Conservation (phyloP, 2,329 filamentous ascomycete species). For the Xylariaceae sp. region DNA sequence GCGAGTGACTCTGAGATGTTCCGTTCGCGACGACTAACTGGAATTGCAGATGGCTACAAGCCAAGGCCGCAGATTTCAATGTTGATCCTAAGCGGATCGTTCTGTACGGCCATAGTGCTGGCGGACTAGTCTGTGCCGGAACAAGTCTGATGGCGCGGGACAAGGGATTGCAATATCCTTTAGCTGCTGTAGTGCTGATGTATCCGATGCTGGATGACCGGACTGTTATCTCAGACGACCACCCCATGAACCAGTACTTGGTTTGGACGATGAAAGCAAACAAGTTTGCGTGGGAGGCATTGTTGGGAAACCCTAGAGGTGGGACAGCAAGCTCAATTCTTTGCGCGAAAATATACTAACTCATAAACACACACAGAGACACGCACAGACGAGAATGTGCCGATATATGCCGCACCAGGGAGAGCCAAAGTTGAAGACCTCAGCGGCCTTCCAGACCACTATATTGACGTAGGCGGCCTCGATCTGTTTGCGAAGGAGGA, state of each 20-base stretch:
- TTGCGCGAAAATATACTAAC: constrained; percentile 1
- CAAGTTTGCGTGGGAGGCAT: constrained; percentile 16
- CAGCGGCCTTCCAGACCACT: constrained; percentile 23
- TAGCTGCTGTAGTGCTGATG: constrained; percentile 28
- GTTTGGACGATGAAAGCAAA: constrained; percentile 13
- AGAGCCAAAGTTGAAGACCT: constrained; percentile 20
- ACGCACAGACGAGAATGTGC: constrained; percentile 16
- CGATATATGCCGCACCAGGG: constrained; percentile 14
- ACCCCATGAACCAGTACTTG: constrained; percentile 15
- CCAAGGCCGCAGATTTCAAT: constrained; percentile 13
- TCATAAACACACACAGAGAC: constrained; percentile 6
- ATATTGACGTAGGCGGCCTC: constrained; percentile 25
- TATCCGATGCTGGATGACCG: constrained; percentile 35
- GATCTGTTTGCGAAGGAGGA: constrained; percentile 27
- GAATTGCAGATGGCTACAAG: constrained; percentile 33
- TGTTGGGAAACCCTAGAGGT: constrained; percentile 15
- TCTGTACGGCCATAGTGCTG: constrained; percentile 19
- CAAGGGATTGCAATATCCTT: constrained; percentile 18
- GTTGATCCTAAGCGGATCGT: constrained; percentile 23
- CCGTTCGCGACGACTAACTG: too few species aligned
- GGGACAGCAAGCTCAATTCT: not conserved
- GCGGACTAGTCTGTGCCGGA: constrained; percentile 19
- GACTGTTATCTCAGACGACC: constrained; percentile 14
- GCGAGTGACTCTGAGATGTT: too few species aligned
- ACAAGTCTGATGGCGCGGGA: constrained; percentile 38